Conservation (phyloP, 2,329 filamentous ascomycete genomes). For the Talaromyces amestolkiae region DNA sequence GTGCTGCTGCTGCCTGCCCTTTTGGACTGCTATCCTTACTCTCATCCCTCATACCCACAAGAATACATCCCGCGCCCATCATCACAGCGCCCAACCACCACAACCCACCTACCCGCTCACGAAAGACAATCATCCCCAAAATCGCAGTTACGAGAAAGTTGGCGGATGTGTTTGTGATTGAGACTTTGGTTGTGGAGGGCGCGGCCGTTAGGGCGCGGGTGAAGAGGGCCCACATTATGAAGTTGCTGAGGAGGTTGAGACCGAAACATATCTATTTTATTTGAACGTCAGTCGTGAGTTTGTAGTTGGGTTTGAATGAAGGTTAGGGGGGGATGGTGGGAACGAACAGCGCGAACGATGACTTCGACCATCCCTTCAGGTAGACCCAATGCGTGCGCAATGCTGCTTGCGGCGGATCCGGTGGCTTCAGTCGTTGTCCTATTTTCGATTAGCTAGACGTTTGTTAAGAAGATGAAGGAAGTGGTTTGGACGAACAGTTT, state of each 20-base stretch:
- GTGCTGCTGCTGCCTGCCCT: slow-evolving; percentile 17
- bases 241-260: slow-evolving; percentile 62
- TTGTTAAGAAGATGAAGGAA: neutral
- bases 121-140: slow-evolving; percentile 58
- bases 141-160: slow-evolving; percentile 64
- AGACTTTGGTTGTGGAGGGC: slow-evolving; percentile 60
- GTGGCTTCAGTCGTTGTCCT: slow-evolving; percentile 63
- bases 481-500: slow-evolving; percentile 52
- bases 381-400: slow-evolving; percentile 49
- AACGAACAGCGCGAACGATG: slow-evolving; percentile 52
- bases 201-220: slow-evolving; percentile 60
- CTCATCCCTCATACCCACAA: slow-evolving; percentile 60
- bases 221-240: slow-evolving; percentile 64
- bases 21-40: slow-evolving; percentile 23
- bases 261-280: slow-evolving; percentile 54
- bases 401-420: slow-evolving; percentile 48
- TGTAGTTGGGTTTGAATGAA: too few species aligned
- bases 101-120: slow-evolving; percentile 53
- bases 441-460: neutral
- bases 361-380: slow-evolving; percentile 47
- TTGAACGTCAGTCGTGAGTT: slow-evolving; percentile 11
- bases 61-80: slow-evolving; percentile 60
- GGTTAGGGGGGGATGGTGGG: neutral
- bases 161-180: slow-evolving; percentile 62
- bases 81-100: slow-evolving; percentile 63